phyloP scores from a whole-genome alignment of 192 early-diverging fungal species.

The Coemansia sp. region DNA sequence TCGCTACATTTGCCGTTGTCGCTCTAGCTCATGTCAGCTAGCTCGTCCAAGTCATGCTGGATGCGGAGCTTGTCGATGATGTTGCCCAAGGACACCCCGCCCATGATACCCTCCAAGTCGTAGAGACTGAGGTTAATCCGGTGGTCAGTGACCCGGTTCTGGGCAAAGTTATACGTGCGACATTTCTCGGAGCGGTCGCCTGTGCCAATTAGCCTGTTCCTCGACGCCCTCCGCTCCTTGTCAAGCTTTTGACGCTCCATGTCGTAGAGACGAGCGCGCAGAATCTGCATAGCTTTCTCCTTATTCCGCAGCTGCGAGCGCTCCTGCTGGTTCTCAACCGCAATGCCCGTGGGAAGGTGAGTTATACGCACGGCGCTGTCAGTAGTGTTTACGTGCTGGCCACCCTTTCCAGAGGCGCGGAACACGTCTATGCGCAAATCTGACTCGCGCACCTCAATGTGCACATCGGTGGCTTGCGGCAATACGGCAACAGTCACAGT shows the following conservation, averaged over 20 bases:
- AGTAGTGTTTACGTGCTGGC: conserved; percentile 95
- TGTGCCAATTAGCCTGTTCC: conserved; percentile 68
- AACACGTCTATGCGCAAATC: conserved; percentile 76
- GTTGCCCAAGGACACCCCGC: conserved; percentile 52
- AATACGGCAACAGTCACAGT: conserved; percentile 81
- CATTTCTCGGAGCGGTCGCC: conserved; percentile 84
- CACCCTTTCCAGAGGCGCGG: conserved; percentile 81
- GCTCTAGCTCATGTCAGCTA: conserved; percentile 26
- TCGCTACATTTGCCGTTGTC: neutral
- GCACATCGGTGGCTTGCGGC: conserved; percentile 72
- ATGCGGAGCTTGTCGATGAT: conserved; percentile 57
- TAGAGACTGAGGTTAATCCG: conserved; percentile 75
- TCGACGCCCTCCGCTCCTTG: conserved; percentile 59
- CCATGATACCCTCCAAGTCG: conserved; percentile 68
- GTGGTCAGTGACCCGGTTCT: conserved; percentile 83
- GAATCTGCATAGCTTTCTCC: conserved; percentile 82
- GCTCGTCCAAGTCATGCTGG: conserved; percentile 56
- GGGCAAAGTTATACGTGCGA: conserved; percentile 82
- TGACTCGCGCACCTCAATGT: conserved; percentile 66
- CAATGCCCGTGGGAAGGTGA: conserved; percentile 90
- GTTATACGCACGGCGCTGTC: conserved; percentile 93
- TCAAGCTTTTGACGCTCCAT: conserved; percentile 64
- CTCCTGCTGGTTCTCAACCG: conserved; percentile 87
- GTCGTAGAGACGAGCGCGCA: conserved; percentile 80
- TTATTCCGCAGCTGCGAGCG: conserved; percentile 94